Evolutionary conservation across 2,329 filamentous ascomycete species (phyloP).

Genomic region (Stagonosporopsis vannaccii): DNA sequence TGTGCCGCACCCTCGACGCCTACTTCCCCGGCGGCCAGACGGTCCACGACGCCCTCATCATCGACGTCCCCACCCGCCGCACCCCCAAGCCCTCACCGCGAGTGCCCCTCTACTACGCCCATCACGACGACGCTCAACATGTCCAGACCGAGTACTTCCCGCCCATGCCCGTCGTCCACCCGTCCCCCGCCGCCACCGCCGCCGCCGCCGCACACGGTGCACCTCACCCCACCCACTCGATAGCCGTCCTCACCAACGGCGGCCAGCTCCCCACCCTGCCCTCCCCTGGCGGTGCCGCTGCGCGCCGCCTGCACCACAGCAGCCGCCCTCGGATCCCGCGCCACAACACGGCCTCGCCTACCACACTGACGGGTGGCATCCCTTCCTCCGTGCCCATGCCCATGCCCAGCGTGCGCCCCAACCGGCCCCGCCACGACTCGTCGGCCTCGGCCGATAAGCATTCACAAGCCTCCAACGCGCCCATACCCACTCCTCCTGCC

Average conservation of each 20-base stretch:
- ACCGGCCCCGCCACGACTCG: slow-evolving; percentile 50
- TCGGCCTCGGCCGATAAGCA: slow-evolving; percentile 55
- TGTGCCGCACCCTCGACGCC: slow-evolving; percentile 77
- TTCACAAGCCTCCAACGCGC: slow-evolving; percentile 54
- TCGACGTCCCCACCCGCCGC: slow-evolving; percentile 79
- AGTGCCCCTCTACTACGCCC: slow-evolving; percentile 59
- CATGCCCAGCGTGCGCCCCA: slow-evolving; percentile 42
- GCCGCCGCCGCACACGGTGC: slow-evolving; percentile 35
- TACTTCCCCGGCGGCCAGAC: slow-evolving; percentile 88
- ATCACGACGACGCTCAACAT: slow-evolving; percentile 70
- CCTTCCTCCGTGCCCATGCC: slow-evolving; percentile 55
- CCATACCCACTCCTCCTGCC: slow-evolving; percentile 63
- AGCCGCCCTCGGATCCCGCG: slow-evolving; percentile 70
- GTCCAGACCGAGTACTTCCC: slow-evolving; percentile 84
- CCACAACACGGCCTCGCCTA: slow-evolving; percentile 84
- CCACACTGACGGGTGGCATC: slow-evolving; percentile 58
- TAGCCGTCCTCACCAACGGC: slow-evolving; percentile 76
- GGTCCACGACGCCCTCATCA: slow-evolving; percentile 87
- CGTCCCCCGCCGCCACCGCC: slow-evolving; percentile 50
- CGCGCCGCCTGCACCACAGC: slow-evolving; percentile 54
- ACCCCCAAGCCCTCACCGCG: slow-evolving; percentile 84
- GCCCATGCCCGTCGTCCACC: slow-evolving; percentile 61
- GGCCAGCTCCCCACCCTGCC: slow-evolving; percentile 82
- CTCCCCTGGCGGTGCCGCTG: slow-evolving; percentile 71
- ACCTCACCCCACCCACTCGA: slow-evolving; percentile 63